Conservation (phyloP, 495 filamentous ascomycete genomes). For the Aspergillus sclerotioniger region DNA sequence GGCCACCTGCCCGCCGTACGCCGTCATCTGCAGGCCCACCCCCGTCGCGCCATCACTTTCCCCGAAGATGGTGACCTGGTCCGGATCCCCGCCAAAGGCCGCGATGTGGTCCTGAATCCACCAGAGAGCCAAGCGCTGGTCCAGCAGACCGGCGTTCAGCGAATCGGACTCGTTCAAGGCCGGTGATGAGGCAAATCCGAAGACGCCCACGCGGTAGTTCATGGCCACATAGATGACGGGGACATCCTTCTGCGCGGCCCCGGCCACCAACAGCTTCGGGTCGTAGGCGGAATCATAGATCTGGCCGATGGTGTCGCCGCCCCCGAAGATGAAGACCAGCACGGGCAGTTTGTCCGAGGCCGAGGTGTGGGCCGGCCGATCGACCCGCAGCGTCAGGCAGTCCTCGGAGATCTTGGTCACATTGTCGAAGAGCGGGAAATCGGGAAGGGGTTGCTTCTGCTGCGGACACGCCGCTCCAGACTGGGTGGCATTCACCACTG, state of each 20-base stretch:
- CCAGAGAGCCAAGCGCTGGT: conserved; percentile 37
- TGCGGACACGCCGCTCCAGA: neutral
- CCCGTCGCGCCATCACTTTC: conserved; percentile 27
- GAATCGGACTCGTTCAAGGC: neutral
- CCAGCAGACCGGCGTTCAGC: conserved; percentile 15
- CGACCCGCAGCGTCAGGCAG: neutral
- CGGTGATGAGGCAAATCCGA: neutral
- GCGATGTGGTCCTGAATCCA: conserved; percentile 35
- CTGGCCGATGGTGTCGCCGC: neutral
- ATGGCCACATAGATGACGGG: neutral
- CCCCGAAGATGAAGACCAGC: neutral
- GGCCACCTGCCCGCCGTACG: conserved; percentile 9
- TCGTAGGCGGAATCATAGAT: neutral
- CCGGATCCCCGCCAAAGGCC: conserved; percentile 34
- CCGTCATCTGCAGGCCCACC: conserved; percentile 20
- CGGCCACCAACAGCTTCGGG: neutral
- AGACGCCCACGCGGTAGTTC: neutral
- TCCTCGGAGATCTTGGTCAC: neutral
- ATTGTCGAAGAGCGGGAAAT: neutral
- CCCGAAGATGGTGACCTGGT: conserved; percentile 12
- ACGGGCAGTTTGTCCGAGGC: neutral
- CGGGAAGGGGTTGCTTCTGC: neutral
- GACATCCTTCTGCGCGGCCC: neutral
- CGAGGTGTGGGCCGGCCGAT: neutral
- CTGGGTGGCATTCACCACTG: neutral